A percentile compares a stretch with the other conserved stretches of the same genome.
Evolutionary conservation across 1,284 basidiomycete genomes (phyloP).

Genomic region (Ustilago esculenta): DNA sequence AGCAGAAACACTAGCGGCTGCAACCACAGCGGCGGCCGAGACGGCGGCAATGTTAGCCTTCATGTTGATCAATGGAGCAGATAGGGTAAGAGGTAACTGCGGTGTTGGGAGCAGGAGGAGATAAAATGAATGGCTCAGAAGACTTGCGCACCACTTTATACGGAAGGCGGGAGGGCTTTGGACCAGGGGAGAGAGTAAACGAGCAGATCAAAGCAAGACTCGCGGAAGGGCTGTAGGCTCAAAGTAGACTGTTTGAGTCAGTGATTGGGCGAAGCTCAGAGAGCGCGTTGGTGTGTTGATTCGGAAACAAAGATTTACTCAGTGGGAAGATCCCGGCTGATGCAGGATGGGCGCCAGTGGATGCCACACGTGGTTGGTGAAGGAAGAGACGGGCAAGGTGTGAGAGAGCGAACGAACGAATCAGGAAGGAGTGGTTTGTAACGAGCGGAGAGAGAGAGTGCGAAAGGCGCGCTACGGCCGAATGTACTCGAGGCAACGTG

Average conservation of each 20-base stretch:
- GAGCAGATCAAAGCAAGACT: too few relatives aligned
- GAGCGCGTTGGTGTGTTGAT: too few relatives aligned
- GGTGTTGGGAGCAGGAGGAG: background rate
- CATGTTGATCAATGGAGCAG: constrained; percentile 1
- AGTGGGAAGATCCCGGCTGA: too few relatives aligned
- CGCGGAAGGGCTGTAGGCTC: background rate
- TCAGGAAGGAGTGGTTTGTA: constrained; percentile 6
- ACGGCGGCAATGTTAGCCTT: constrained; percentile 83
- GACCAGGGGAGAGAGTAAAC: too few relatives aligned
- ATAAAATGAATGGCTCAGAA: background rate
- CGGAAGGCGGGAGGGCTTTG: too few relatives aligned
- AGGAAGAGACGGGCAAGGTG: background rate
- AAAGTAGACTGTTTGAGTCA: too few relatives aligned
- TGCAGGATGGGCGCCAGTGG: too few relatives aligned
- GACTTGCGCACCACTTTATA: too few relatives aligned
- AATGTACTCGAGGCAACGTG: constrained; percentile 18
- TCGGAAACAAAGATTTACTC: too few relatives aligned
- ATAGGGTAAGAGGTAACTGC: background rate
- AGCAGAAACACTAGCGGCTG: constrained; percentile 11
- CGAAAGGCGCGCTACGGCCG: background rate
- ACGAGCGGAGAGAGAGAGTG: background rate
- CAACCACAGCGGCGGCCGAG: constrained; percentile 78
- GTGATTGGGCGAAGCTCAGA: too few relatives aligned
- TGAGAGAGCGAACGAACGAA: background rate
- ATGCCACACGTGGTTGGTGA: constrained; percentile 4